Conservation (phyloP, 1,284 basidiomycete species). For the Ustilago nuda region DNA sequence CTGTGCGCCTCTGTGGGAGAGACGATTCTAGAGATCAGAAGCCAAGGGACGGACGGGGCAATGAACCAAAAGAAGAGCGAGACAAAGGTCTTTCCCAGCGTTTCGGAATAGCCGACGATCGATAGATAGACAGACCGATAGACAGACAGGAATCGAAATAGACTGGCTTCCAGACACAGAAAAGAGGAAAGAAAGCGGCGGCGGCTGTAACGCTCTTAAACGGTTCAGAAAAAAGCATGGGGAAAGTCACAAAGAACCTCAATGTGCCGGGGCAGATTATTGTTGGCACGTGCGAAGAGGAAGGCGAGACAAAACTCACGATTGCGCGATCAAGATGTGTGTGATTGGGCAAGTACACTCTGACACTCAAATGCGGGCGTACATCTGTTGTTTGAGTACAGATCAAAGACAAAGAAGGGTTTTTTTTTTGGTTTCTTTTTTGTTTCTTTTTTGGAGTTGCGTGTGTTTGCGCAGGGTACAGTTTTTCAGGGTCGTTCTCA, state of each 20-base stretch:
- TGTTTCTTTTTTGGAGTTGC: too few relatives aligned
- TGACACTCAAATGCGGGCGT: constrained; percentile 5
- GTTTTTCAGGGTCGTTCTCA: constrained; percentile 1
- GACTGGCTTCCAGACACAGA: too few relatives aligned
- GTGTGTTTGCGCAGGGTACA: background rate
- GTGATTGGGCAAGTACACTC: background rate
- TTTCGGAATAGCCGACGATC: background rate
- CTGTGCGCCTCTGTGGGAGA: background rate
- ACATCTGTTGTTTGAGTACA: background rate
- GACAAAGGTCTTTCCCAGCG: background rate
- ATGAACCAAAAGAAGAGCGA: background rate
- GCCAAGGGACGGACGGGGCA: background rate
- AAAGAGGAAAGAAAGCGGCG: background rate
- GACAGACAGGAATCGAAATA: too few relatives aligned
- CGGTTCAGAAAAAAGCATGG: background rate
- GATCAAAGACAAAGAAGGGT: too few relatives aligned
- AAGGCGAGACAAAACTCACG: background rate
- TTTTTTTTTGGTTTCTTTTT: too few relatives aligned
- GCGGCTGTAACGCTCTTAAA: too few relatives aligned
- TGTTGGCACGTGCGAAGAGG: background rate
- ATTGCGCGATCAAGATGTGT: too few relatives aligned
- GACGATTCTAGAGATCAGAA: background rate
- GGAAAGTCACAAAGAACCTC: background rate
- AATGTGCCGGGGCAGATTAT: too few relatives aligned
- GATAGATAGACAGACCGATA: background rate